Evolutionary conservation across 345 rosid species (phyloP).

Genomic region (Chamaenerion angustifolium): DNA sequence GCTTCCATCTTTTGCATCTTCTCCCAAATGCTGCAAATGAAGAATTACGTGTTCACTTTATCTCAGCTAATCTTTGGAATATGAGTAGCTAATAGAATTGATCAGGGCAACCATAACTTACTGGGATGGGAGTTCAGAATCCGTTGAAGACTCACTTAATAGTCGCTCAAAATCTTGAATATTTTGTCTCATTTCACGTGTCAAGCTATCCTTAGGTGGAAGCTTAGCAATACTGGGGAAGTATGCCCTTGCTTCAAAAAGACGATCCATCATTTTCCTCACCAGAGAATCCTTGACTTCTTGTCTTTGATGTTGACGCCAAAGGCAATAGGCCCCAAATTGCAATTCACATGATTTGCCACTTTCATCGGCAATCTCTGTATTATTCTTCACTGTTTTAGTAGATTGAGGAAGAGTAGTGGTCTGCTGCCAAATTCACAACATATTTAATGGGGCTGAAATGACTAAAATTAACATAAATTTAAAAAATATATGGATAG

Average conservation of each 20-base stretch:
- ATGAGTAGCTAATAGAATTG: background rate
- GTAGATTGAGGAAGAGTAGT: slow-evolving; percentile 10
- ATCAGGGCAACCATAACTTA: slow-evolving; percentile 28
- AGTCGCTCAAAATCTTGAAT: slow-evolving; percentile 90
- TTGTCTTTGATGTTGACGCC: slow-evolving; percentile 77
- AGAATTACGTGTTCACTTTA: too few relatives aligned
- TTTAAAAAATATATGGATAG: background rate
- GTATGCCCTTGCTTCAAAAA: slow-evolving; percentile 92
- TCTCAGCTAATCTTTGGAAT: too few relatives aligned
- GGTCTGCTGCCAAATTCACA: slow-evolving; percentile 22
- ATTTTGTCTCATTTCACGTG: slow-evolving; percentile 70
- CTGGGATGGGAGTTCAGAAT: slow-evolving; percentile 70
- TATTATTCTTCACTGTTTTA: slow-evolving; percentile 11
- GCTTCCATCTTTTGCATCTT: slow-evolving; percentile 52
- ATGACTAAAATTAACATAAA: background rate
- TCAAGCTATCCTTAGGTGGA: slow-evolving; percentile 50
- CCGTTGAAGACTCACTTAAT: slow-evolving; percentile 75
- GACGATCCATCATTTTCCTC: slow-evolving; percentile 79
- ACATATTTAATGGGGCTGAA: background rate
- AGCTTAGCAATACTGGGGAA: slow-evolving; percentile 90
- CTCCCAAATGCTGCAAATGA: slow-evolving; percentile 41
- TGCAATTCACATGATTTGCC: slow-evolving; percentile 50
- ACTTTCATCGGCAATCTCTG: slow-evolving; percentile 26
- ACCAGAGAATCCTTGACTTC: slow-evolving; percentile 69
- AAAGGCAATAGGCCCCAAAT: slow-evolving; percentile 91